Percentiles rank a stretch among this genome's conserved stretches.
These are phyloP conservation scores for Aspergillus cavernicola DNA, from an alignment of 495 filamentous ascomycete species.

Conservation along the genomic window DNA sequence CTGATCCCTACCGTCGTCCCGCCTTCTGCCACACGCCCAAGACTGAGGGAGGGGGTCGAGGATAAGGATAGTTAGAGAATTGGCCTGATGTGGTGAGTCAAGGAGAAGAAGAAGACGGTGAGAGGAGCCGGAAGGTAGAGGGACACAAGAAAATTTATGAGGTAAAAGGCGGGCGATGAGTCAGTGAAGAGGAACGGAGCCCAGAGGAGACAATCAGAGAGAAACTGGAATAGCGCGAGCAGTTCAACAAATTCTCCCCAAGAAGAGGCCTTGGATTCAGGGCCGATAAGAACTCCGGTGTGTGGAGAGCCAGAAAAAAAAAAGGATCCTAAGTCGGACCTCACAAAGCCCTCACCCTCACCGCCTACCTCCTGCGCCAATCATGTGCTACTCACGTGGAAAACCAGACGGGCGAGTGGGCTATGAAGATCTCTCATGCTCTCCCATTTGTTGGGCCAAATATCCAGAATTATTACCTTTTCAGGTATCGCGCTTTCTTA, in stretches of 20 bases:
- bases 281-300: conserved; percentile 33
- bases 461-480: background rate
- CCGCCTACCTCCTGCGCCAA: conserved; percentile 1
- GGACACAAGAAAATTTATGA: conserved; percentile 12
- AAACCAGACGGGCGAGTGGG: background rate
- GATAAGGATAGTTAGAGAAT: conserved; percentile 11
- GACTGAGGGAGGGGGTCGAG: conserved; percentile 16
- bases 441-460: background rate
- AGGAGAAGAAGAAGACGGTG: conserved; percentile 8
- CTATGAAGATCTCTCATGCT: background rate
- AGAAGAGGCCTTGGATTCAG: conserved; percentile 11
- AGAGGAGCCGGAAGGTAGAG: conserved; percentile 8
- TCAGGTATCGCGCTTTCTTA: background rate
- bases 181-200: conserved; percentile 16
- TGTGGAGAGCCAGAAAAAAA: conserved; percentile 18
- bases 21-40: conserved; percentile 24
- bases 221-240: conserved; percentile 17
- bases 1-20: conserved; percentile 20
- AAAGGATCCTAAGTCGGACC: background rate
- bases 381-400: background rate
- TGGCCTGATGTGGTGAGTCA: conserved; percentile 11
- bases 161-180: conserved; percentile 19
- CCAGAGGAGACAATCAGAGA: conserved; percentile 12
- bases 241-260: conserved; percentile 5
- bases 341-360: background rate